Percentiles rank a stretch among this genome's conserved stretches.
phyloP scores from a whole-genome alignment of 1,139 yeast species.

The Lodderomyces margitis region DNA sequence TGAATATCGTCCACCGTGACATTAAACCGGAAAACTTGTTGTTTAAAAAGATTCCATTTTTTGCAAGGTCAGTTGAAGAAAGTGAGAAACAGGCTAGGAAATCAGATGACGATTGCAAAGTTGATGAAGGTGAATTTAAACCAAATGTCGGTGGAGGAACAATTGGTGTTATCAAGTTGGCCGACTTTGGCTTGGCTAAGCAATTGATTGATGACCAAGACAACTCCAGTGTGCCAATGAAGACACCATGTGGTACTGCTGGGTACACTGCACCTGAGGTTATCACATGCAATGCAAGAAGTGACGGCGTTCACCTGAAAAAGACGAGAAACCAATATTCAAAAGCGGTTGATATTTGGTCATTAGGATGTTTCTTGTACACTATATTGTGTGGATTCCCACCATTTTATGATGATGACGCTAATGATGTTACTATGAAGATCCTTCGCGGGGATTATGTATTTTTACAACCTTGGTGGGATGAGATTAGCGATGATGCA shows the following conservation, averaged over 20 bases:
- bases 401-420: conserved; percentile 89
- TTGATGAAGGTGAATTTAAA: conserved; percentile 82
- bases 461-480: conserved; percentile 96
- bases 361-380: conserved; percentile 87
- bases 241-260: conserved; percentile 64
- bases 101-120: conserved; percentile 74
- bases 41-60: conserved; percentile 47
- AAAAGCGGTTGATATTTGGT: conserved; percentile 95
- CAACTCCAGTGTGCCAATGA: conserved; percentile 37
- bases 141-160: conserved; percentile 88
- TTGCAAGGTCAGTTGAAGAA: conserved; percentile 47
- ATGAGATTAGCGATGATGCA: conserved; percentile 78
- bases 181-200: conserved; percentile 92
- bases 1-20: conserved; percentile 91
- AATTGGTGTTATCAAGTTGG: conserved; percentile 79
- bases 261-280: conserved; percentile 91
- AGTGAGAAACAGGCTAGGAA: conserved; percentile 47
- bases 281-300: conserved; percentile 45
- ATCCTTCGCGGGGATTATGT: conserved; percentile 82
- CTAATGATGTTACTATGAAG: conserved; percentile 75
- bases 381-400: conserved; percentile 94
- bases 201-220: conserved; percentile 40
- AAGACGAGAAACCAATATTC: conserved; percentile 60
- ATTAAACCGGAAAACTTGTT: conserved; percentile 91
- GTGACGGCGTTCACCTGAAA: conserved; percentile 25